These are phyloP conservation scores for Malassezia globosa DNA, from an alignment of 1,284 basidiomycete species.

Conservation along the genomic window DNA sequence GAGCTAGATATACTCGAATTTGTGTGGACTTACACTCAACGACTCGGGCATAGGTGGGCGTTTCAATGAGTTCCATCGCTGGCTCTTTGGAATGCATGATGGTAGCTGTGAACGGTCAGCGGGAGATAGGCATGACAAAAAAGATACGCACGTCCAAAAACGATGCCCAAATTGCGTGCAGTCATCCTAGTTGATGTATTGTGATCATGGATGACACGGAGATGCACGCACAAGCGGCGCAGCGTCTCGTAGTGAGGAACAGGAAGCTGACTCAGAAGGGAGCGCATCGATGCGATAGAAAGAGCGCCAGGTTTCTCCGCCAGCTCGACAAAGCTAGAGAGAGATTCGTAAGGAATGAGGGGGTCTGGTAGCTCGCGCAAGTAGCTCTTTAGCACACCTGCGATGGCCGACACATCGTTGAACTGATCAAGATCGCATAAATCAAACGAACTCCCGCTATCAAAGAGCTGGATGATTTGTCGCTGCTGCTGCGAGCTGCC, in stretches of 20 bases:
- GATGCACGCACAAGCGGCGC: conserved; percentile 69
- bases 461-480: conserved; percentile 85
- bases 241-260: conserved; percentile 77
- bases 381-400: conserved; percentile 92
- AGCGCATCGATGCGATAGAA: conserved; percentile 45
- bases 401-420: conserved; percentile 93
- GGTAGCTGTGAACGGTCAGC: no score
- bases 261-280: conserved; percentile 68
- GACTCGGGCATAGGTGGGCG: conserved; percentile 1
- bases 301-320: conserved; percentile 19
- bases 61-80: conserved; percentile 10
- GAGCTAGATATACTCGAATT: no score
- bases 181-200: conserved; percentile 76
- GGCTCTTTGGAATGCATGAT: conserved; percentile 9
- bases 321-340: conserved; percentile 65
- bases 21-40: no score
- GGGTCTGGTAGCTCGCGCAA: conserved; percentile 83
- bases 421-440: conserved; percentile 74
- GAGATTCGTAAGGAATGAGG: conserved; percentile 76
- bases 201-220: conserved; percentile 52
- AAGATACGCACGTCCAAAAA: no score
- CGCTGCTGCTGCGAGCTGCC: conserved; percentile 87
- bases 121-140: conserved; percentile 51
- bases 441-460: conserved; percentile 81
- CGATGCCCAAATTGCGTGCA: conserved; percentile 91